phyloP scores from a whole-genome alignment of 2,329 filamentous ascomycete genomes.

The Penicillium decumbens region DNA sequence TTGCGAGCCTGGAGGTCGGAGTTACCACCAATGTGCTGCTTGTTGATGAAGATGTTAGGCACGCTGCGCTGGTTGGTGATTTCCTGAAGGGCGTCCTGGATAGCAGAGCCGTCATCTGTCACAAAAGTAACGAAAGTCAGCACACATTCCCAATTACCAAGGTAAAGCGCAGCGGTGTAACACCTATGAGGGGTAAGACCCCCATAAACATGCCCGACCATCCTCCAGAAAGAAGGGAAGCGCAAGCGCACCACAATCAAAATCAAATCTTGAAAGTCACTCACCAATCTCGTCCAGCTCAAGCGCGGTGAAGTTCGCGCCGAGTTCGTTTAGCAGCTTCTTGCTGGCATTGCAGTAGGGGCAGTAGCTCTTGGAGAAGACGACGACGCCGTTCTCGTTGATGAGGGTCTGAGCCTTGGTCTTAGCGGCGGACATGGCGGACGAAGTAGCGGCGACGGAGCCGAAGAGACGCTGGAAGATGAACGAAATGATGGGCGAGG shows the following conservation, averaged over 20 bases:
- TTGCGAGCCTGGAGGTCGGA: slow-evolving; percentile 72
- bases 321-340: slow-evolving; percentile 62
- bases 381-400: slow-evolving; percentile 81
- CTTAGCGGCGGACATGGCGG: slow-evolving; percentile 76
- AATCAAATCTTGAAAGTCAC: slow-evolving; percentile 34
- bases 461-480: slow-evolving; percentile 69
- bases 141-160: not conserved
- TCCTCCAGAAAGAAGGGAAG: not conserved
- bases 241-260: not conserved
- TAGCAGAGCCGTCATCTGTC: slow-evolving; percentile 70
- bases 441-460: slow-evolving; percentile 52
- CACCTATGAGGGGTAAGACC: not conserved
- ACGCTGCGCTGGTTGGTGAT: slow-evolving; percentile 83
- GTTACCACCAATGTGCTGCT: slow-evolving; percentile 95
- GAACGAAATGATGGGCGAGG: slow-evolving; percentile 56
- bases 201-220: not conserved
- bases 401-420: slow-evolving; percentile 81
- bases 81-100: slow-evolving; percentile 77
- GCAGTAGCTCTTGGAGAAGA: slow-evolving; percentile 97
- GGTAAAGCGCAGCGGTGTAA: not conserved
- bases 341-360: slow-evolving; percentile 84
- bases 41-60: slow-evolving; percentile 88
- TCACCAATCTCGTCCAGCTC: slow-evolving; percentile 82
- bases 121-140: not conserved
- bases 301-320: slow-evolving; percentile 67